Evolutionary conservation across 345 rosid genomes (phyloP).

Genomic region (Laguncularia racemosa): DNA sequence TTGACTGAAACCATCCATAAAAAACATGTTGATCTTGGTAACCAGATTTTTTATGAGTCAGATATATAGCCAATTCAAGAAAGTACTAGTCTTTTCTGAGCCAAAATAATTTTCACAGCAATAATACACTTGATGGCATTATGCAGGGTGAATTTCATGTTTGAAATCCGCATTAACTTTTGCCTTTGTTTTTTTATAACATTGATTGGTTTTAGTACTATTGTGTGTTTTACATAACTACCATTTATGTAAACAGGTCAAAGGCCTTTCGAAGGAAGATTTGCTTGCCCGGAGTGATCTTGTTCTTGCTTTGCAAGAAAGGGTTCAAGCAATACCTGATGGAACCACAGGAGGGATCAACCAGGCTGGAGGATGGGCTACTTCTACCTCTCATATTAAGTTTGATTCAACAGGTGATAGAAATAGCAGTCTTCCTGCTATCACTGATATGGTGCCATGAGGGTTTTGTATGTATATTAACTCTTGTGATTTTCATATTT

Average conservation of each 20-base stretch:
- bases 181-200: no score
- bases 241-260: conserved; percentile 31
- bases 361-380: conserved; percentile 50
- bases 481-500: neutral
- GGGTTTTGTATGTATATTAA: neutral
- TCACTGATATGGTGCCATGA: no score
- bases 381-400: conserved; percentile 48
- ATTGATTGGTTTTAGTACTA: no score
- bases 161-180: no score
- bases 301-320: conserved; percentile 52
- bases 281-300: conserved; percentile 45
- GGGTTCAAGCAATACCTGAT: conserved; percentile 66
- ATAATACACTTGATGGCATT: no score
- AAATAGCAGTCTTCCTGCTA: neutral
- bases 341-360: conserved; percentile 29
- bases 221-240: neutral
- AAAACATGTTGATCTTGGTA: no score
- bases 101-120: no score
- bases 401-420: conserved; percentile 61
- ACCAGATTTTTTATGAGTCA: no score
- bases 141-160: no score
- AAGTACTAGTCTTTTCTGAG: no score
- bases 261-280: conserved; percentile 67
- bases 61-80: no score
- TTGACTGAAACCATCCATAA: no score